phyloP scores from a whole-genome alignment of 2,329 filamentous ascomycete genomes.

The Leptographium galeiforme region DNA sequence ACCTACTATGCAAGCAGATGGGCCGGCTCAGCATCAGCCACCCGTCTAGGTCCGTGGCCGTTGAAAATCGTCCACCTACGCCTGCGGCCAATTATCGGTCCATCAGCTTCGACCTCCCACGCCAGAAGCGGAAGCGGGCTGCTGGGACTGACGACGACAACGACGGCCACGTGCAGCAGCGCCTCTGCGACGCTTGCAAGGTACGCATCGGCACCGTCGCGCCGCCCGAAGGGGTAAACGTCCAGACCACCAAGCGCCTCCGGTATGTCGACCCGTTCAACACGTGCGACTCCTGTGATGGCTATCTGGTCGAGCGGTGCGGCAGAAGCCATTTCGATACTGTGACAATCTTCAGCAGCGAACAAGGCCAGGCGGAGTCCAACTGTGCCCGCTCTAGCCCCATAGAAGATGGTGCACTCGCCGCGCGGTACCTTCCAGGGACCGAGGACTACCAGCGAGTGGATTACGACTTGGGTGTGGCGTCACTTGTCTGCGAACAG shows the following conservation, averaged over 20 bases:
- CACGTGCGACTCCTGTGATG: neutral
- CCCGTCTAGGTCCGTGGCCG: neutral
- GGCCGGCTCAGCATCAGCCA: too few relatives aligned
- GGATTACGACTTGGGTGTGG: too few relatives aligned
- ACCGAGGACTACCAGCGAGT: too few relatives aligned
- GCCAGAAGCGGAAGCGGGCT: neutral
- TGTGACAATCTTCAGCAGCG: neutral
- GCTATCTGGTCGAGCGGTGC: neutral
- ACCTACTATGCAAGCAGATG: too few relatives aligned
- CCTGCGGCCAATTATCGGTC: neutral
- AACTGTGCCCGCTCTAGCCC: too few relatives aligned
- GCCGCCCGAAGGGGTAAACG: neutral
- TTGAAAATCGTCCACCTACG: neutral
- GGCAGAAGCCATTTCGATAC: neutral
- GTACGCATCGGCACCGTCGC: neutral
- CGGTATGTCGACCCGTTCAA: neutral
- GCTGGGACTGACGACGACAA: neutral
- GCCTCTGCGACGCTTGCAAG: neutral
- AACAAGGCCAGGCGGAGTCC: too few relatives aligned
- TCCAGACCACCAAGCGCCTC: neutral
- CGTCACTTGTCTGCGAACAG: too few relatives aligned
- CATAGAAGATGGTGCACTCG: too few relatives aligned
- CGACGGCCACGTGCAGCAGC: neutral
- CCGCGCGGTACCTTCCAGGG: too few relatives aligned
- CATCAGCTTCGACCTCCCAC: neutral